Evolutionary conservation across 2,329 filamentous ascomycete species (phyloP), one percentile per base, ranked within the genome.

Genomic region (Metarhizium guizhouense): DNA sequence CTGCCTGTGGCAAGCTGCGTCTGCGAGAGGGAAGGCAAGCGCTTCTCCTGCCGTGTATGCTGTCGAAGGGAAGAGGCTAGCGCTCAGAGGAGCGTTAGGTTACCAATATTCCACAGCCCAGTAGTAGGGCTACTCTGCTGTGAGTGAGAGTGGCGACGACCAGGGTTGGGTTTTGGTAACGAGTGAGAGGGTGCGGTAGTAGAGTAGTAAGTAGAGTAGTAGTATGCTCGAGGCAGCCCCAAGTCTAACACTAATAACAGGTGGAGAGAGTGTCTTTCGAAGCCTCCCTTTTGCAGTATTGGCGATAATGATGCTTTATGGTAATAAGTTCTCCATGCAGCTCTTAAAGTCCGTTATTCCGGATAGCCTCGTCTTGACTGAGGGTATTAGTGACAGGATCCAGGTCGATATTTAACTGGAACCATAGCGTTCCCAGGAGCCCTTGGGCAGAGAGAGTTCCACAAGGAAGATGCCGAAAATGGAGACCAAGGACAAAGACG

Each of bases 381-480:
- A 30, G 30, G 52, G 18, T 48, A 47, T 52, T 56, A 54, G 54
- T 57, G 10, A 20, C 47, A 55, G 56, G 58, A 56, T 53, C 56
- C 58, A 54, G 30, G 58, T 58, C 54, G 56, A 59, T 58, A 58
- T 57, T 59, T 57, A 56, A 57, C 50, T 53, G 51, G 51, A 47
- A 54, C 52, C 52, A 42, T 20, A 48, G 49, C 25, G 45, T 18
- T 45, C 51, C 45, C 20, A 54, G 32, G 49, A 49, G 48, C 5
- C 50, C 52, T 43, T 34, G 47, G 3, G 52, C 54, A 34, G 47
- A 51, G 54, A 20, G 20, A 63, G 61, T 59, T 51, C 38, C 30
- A 53, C 52, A 54, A 16, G 29, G 36, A 58, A 16, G 48, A 54
- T 56, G 54, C 57, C 54, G 54, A 56, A 18, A 53, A 56, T 43